phyloP scores from a whole-genome alignment of 2,329 filamentous ascomycete genomes.

The Xylariaceae sp. region DNA sequence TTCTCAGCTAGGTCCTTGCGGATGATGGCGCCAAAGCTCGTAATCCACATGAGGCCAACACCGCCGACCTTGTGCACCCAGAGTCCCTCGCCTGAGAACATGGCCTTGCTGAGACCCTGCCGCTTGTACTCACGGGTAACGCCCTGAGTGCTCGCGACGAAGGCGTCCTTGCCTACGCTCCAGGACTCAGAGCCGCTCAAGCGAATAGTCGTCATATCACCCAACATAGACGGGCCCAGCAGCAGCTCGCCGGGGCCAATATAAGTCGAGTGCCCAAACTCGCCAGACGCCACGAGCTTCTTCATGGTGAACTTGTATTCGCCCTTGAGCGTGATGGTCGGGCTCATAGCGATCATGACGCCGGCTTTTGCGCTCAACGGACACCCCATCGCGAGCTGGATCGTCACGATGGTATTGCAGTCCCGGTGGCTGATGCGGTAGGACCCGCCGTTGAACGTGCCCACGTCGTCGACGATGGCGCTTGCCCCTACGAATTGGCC shows the following conservation, averaged over 20 bases:
- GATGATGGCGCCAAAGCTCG: conserved; percentile 92
- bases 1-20: conserved; percentile 74
- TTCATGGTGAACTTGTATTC: conserved; percentile 82
- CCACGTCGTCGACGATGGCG: conserved; percentile 73
- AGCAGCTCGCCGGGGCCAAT: conserved; percentile 89
- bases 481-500: conserved; percentile 61
- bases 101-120: conserved; percentile 81
- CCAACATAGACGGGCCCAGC: conserved; percentile 73
- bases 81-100: conserved; percentile 89
- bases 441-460: conserved; percentile 95
- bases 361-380: conserved; percentile 79
- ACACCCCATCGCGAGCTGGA: conserved; percentile 86
- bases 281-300: conserved; percentile 80
- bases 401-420: conserved; percentile 81
- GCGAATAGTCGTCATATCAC: conserved; percentile 79
- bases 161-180: conserved; percentile 83
- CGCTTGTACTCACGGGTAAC: conserved; percentile 82
- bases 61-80: conserved; percentile 87
- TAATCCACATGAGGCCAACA: conserved; percentile 79
- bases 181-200: conserved; percentile 70
- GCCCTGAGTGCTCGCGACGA: conserved; percentile 81
- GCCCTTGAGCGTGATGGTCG: conserved; percentile 79
- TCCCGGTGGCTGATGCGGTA: conserved; percentile 92
- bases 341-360: conserved; percentile 92
- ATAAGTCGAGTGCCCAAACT: conserved; percentile 73